Base-by-base conservation (phyloP, 306 rosid genomes). In the Inga leiocalycina region DNA sequence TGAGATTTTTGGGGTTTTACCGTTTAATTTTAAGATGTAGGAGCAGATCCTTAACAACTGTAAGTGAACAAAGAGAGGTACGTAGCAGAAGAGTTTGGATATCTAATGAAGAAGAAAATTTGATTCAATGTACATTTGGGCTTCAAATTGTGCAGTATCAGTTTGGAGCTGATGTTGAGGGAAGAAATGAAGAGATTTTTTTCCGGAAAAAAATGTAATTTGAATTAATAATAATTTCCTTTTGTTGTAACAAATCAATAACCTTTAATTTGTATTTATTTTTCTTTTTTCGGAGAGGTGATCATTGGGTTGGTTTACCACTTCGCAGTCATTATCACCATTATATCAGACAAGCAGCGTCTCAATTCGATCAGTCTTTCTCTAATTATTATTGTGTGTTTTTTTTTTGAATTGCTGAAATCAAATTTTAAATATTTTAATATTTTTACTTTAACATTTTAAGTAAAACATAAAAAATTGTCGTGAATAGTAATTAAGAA, bases 151-250 rank as follows among this genome's bases (percentile, higher is more conserved):
- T 57, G 64, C 1, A 5, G 20, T 2, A 54, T 19, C 59, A 72
- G 49, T 76, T 75, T 82, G 85, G 80, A 67, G 35, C 77, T 73
- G 24, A 80, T 76, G 32, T 49, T 77, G 22, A 59, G 51, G 84
- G 81, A 83, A 85, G 85, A 44, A 74, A 85, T 73, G 79, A 85
- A 77, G 32, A 74, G 19, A 61, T 85, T 83, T 83, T 85, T 74
- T 80, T 77, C 75, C n/a, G 11, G 17, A 70, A 19, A 77, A 83
- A 44, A 66, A 10, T 76, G 17, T 24, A 65, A 59, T 57, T 8
- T 35, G 62, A 45, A 45, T 9, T 45, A 8, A 45, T 77, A 57
- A 9, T 48, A 48, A 52, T 52, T 17, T 14, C 8, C 22, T 52
- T 52, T 52, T 52, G 20, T 52, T 32, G 34, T 32, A 32, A 32